Evolutionary conservation across 805 yeast species (phyloP), one percentile per base, ranked within the genome.

Genomic region (Metschnikowia dekortorum): DNA sequence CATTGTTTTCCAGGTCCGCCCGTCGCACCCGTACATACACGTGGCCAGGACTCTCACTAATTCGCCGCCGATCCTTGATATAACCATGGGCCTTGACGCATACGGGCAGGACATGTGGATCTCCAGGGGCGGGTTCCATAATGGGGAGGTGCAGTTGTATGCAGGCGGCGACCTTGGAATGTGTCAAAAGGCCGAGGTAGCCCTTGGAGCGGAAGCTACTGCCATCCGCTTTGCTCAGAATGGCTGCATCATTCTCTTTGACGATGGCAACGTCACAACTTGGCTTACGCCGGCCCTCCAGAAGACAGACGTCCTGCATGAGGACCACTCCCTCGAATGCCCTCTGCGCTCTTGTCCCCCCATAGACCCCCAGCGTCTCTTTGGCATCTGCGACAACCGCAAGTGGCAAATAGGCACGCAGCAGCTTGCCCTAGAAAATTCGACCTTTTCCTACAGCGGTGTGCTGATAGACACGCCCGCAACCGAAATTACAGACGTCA

Each of bases 71-170:
- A 49, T 71, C 6, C 48, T 71, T 16, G 65, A 63, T 43, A 40
- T 70, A 10, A 57, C 56, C 26, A 40, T 55, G 2, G 30, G 39
- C 16, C 46, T 42, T 1, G 40, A 47, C 2, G 48, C 36, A 8
- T 42, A 52, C 22, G 30, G 29, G 7, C 38, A 45, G 2, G 52
- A 53, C 3, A 13, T 68, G 4, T 50, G 63, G 16, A 47, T 64
- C 11, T 64, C 70, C 39, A 71, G 66, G 46, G 74, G 75, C 11
- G 73, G 73, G 1, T 64, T 66, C 50, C 61, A 67, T 28, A 61
- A 67, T 42, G 71, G 73, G 1, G 73, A 71, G 44, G 51, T 65
- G 11, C 47, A 49, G 47, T 22, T 33, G n/a, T 42, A 32, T 33
- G 22, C 38, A 22, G 45, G 45, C 8, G 4, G 26, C 2, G 4